phyloP scores from a whole-genome alignment of 352 stramenopile species.

The Phytophthora cryptogea region DNA sequence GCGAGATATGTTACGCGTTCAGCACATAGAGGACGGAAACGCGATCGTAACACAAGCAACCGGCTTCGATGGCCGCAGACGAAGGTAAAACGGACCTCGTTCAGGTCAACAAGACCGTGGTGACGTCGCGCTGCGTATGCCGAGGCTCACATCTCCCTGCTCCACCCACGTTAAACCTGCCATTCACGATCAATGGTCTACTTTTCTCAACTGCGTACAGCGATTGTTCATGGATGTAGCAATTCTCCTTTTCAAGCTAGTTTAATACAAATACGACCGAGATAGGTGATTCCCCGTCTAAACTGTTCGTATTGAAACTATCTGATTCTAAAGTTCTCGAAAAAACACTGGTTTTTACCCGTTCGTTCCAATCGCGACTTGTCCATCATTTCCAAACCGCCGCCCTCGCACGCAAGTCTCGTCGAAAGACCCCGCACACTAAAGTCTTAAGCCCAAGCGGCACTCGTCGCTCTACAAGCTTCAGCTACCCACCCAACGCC shows the following conservation, averaged over 20 bases:
- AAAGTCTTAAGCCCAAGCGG: slow-evolving; percentile 9
- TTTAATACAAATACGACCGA: not conserved
- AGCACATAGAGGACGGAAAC: slow-evolving; percentile 4
- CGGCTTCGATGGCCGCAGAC: not conserved
- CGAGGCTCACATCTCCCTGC: slow-evolving; percentile 8
- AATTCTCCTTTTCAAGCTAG: not conserved
- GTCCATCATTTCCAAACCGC: slow-evolving; percentile 34
- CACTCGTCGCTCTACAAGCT: slow-evolving; percentile 1
- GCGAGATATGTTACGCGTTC: slow-evolving; percentile 6
- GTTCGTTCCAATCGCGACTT: slow-evolving; percentile 11
- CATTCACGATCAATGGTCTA: slow-evolving; percentile 1
- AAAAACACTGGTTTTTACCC: slow-evolving; percentile 17
- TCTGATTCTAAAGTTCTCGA: not conserved
- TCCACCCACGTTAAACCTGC: slow-evolving; percentile 20
- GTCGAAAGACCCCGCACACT: slow-evolving; percentile 6
- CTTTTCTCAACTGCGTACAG: not conserved
- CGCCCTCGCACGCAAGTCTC: slow-evolving; percentile 26
- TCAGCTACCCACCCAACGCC: slow-evolving; percentile 40
- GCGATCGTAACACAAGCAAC: slow-evolving; percentile 12
- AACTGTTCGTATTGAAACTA: not conserved
- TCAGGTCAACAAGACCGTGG: slow-evolving; percentile 2
- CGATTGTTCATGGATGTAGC: not conserved
- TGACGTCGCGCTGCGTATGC: slow-evolving; percentile 9
- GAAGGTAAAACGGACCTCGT: slow-evolving; percentile 7
- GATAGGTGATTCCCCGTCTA: not conserved